Percentiles rank a stretch among this genome's conserved stretches.
phyloP scores from a whole-genome alignment of 1,139 yeast species.

The Debaryomyces psychrophilus region DNA sequence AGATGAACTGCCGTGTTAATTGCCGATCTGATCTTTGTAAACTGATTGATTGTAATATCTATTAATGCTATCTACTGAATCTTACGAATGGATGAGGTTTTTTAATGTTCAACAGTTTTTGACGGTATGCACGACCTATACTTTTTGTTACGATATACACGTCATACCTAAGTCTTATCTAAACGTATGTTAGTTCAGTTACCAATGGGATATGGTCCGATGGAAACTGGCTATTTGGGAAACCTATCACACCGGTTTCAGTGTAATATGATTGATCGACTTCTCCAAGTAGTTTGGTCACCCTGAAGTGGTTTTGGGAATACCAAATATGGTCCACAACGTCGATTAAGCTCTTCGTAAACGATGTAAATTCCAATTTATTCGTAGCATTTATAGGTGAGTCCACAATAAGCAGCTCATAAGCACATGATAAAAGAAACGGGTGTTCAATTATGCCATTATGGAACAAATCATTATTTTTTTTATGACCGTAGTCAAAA shows the following conservation, averaged over 20 bases:
- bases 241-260: conserved; percentile 27
- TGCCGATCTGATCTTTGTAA: not conserved
- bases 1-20: not conserved
- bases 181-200: conserved; percentile 16
- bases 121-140: conserved; percentile 1
- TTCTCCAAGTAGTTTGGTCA: conserved; percentile 23
- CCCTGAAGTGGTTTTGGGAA: conserved; percentile 32
- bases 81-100: conserved; percentile 8
- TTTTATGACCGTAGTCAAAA: conserved; percentile 34
- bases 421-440: conserved; percentile 24
- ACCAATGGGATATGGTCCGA: conserved; percentile 47
- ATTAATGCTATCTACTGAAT: conserved; percentile 3
- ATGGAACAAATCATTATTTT: conserved; percentile 26
- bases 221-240: conserved; percentile 47
- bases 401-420: conserved; percentile 19
- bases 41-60: conserved; percentile 5
- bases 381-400: conserved; percentile 10
- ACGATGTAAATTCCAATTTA: conserved; percentile 50
- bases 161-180: conserved; percentile 1
- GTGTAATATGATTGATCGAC: conserved; percentile 24
- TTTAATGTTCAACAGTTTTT: conserved; percentile 7
- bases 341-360: conserved; percentile 51
- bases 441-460: conserved; percentile 24
- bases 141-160: conserved; percentile 1
- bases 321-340: conserved; percentile 65